Evolutionary conservation across 2,329 filamentous ascomycete species (phyloP), one percentile per base, ranked within the genome.

Genomic region (Pseudocercospora macadamiae): DNA sequence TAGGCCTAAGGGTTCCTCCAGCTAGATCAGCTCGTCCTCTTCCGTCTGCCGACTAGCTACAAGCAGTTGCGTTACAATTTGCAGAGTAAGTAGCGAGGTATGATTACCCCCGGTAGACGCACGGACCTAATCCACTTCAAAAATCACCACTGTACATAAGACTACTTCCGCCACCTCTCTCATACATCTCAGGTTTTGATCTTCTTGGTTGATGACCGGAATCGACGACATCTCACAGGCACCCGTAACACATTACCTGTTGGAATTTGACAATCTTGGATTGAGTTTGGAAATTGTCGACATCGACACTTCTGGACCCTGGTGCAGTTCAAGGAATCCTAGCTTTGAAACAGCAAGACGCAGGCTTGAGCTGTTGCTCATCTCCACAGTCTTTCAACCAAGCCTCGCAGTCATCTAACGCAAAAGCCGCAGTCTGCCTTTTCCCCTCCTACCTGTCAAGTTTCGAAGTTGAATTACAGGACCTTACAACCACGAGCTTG

Each of bases 221-320:
- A 45, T 45, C 42, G 42, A 45, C 42, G 21, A 45, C 42, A 45
- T 26, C 23, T 45, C 42, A 23, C 19, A 45, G 42, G 42, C 42
- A 45, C 42, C 42, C 25, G 42, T 26, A 45, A 25, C 42, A 45
- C 19, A 25, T 25, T 25, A 45, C 21, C 42, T 51, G 48, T 51
- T 34, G 48, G 32, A 34, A 28, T 36, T 51, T 51, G 10, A 32
- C 7, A 51, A 51, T 51, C 48, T 36, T 34, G 25, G 48, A 51
- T 51, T 36, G 28, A 36, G 16, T 34, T 51, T 36, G 14, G n/a
- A 10, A 16, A 14, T 21, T 42, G 21, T 28, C 34, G 32, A 39
- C 19, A 53, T 42, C 49, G 36, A 37, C 32, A 39, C 32, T 53
- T 53, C 49, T 53, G 49, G 32, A 53, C 49, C 49, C 49, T 53